phyloP scores from a whole-genome alignment of 176 grass and related monocot species.

The Aegilops longissima region DNA sequence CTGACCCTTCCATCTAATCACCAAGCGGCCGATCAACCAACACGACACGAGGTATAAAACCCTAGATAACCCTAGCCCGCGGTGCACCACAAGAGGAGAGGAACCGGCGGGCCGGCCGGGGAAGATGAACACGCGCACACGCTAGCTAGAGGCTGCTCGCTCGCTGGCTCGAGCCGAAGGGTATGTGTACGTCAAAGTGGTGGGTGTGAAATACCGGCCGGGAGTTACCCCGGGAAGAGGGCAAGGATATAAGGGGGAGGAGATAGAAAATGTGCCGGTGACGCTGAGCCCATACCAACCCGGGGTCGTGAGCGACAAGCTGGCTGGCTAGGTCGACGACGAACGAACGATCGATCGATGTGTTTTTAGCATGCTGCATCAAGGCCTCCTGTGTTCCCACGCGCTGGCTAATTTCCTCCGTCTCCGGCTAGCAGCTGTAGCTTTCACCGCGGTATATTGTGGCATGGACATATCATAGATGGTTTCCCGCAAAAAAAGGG shows the following conservation, averaged over 20 bases:
- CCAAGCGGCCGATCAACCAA: constrained; percentile 4
- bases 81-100: not conserved
- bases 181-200: not conserved
- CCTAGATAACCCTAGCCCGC: constrained; percentile 29
- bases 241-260: constrained; percentile 36
- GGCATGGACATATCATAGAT: not conserved
- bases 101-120: not conserved
- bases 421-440: not conserved
- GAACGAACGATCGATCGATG: not conserved
- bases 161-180: not conserved
- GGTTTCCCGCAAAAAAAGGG: no score
- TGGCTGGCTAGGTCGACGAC: not conserved
- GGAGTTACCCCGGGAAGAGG: constrained; percentile 39
- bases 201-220: constrained; percentile 8
- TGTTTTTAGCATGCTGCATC: constrained; percentile 5
- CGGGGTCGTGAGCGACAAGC: constrained; percentile 52
- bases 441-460: constrained; percentile 11
- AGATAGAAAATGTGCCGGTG: constrained; percentile 38
- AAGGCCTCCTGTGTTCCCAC: constrained; percentile 19
- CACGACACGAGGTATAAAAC: not conserved
- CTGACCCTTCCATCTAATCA: constrained; percentile 28
- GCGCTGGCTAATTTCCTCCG: not conserved
- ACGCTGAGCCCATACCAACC: constrained; percentile 64
- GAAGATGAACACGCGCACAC: not conserved
- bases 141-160: not conserved